Evolutionary conservation across 257 asterid species (phyloP).

Genomic region (Rauvolfia tetraphylla): DNA sequence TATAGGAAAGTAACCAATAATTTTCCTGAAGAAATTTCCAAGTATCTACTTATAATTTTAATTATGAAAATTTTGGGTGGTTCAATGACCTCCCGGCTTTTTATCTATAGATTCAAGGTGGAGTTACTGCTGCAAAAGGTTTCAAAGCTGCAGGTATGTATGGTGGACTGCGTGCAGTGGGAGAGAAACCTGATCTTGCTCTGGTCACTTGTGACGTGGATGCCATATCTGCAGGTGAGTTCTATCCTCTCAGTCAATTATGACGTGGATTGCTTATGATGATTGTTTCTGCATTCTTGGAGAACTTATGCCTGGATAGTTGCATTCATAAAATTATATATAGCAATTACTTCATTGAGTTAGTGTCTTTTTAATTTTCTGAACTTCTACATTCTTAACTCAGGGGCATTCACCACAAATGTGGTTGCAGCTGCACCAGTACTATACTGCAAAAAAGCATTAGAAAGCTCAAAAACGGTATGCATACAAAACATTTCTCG

Average conservation of each 20-base stretch:
- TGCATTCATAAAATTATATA: not conserved
- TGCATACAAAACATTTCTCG: constrained; percentile 15
- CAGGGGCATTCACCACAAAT: constrained; percentile 86
- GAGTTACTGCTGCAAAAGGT: constrained; percentile 93
- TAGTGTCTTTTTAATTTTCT: not conserved
- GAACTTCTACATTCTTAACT: constrained; percentile 2
- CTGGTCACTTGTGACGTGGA: constrained; percentile 84
- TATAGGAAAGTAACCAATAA: not conserved
- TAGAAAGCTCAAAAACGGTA: constrained; percentile 72
- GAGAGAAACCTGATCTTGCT: constrained; percentile 98
- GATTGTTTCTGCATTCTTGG: not conserved
- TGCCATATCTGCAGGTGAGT: constrained; percentile 80
- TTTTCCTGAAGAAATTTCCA: not conserved
- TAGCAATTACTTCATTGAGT: not conserved
- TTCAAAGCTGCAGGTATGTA: constrained; percentile 96
- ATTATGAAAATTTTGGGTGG: not conserved
- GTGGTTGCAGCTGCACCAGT: constrained; percentile 99
- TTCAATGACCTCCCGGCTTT: constrained; percentile 20
- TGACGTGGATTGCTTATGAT: constrained; percentile 56
- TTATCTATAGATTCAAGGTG: constrained; percentile 74
- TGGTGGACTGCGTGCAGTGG: constrained; percentile 92
- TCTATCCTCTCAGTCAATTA: constrained; percentile 41
- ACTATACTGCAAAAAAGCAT: constrained; percentile 68
- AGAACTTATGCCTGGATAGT: not conserved
- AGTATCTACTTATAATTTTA: not conserved